Conservation (phyloP, 805 yeast species). For the Hanseniaspora jakobsenii region DNA sequence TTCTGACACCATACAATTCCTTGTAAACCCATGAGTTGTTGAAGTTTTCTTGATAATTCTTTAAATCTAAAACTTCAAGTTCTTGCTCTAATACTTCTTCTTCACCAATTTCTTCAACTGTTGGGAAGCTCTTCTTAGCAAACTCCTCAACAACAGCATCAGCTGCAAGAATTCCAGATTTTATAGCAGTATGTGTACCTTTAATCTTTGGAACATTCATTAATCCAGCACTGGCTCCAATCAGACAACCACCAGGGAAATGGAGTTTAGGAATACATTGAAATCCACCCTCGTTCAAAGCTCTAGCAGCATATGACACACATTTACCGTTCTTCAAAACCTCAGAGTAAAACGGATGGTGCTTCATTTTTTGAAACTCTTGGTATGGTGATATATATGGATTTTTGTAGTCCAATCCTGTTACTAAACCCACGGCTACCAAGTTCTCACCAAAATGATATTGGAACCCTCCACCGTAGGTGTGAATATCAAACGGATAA, state of each 20-base stretch:
- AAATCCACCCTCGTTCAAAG: slow-evolving; percentile 91
- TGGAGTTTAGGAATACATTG: slow-evolving; percentile 83
- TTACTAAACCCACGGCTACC: slow-evolving; percentile 86
- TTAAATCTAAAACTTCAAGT: slow-evolving; percentile 36
- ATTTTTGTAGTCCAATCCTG: slow-evolving; percentile 86
- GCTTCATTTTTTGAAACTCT: slow-evolving; percentile 90
- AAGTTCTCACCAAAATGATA: slow-evolving; percentile 92
- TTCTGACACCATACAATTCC: slow-evolving; percentile 75
- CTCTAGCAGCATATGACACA: slow-evolving; percentile 88
- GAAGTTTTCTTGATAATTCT: slow-evolving; percentile 50
- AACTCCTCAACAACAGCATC: slow-evolving; percentile 54
- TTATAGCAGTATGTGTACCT: slow-evolving; percentile 97
- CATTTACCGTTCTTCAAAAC: slow-evolving; percentile 83
- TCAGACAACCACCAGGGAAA: slow-evolving; percentile 93
- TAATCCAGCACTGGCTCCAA: slow-evolving; percentile 94
- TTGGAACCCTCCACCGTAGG: slow-evolving; percentile 94
- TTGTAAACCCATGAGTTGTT: slow-evolving; percentile 74
- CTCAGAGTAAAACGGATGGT: slow-evolving; percentile 68
- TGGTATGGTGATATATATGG: slow-evolving; percentile 93
- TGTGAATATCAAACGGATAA: slow-evolving; percentile 58
- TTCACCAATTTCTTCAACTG: slow-evolving; percentile 29
- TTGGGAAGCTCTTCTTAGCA: slow-evolving; percentile 32
- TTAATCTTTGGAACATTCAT: slow-evolving; percentile 95
- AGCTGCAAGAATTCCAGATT: slow-evolving; percentile 90
- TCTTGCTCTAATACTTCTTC: slow-evolving; percentile 19